Percentiles rank a stretch among this genome's conserved stretches.
Conservation (phyloP, 495 filamentous ascomycete species). For the Talaromyces wortmannii region DNA sequence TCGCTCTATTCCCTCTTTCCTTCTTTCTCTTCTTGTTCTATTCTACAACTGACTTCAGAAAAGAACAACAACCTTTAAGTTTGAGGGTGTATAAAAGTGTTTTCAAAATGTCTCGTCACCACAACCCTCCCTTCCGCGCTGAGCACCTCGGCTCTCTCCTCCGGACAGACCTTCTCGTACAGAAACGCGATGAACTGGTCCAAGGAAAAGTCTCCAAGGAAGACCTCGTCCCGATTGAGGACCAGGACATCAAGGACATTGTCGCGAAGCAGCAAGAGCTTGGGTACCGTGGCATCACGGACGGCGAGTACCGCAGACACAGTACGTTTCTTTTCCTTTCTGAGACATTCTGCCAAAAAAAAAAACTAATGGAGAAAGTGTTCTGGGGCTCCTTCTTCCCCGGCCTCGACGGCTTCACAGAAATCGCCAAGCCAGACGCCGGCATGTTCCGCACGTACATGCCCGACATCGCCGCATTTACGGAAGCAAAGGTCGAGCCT, state of each 20-base stretch:
- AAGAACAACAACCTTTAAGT: neutral
- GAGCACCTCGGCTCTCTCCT: conserved; percentile 82
- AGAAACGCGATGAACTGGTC: conserved; percentile 54
- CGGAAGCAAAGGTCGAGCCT: conserved; percentile 63
- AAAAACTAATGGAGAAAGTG: conserved; percentile 25
- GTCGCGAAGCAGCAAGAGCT: conserved; percentile 59
- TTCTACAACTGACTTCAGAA: neutral
- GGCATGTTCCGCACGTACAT: conserved; percentile 68
- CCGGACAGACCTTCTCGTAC: conserved; percentile 61
- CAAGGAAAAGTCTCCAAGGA: conserved; percentile 30
- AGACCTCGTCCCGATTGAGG: conserved; percentile 46
- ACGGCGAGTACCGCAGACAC: conserved; percentile 71
- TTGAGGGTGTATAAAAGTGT: neutral
- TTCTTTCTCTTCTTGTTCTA: neutral
- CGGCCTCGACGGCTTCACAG: conserved; percentile 62
- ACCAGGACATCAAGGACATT: conserved; percentile 59
- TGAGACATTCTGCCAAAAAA: neutral
- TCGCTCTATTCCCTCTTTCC: neutral
- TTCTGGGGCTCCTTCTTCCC: conserved; percentile 74
- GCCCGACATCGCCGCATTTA: conserved; percentile 72
- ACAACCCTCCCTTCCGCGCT: conserved; percentile 69
- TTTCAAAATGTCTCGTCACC: conserved; percentile 22
- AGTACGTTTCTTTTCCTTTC: conserved; percentile 25
- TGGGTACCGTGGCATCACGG: conserved; percentile 61
- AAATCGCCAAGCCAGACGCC: conserved; percentile 48